phyloP scores from a whole-genome alignment of 345 rosid species.

The Garcia nutans region DNA sequence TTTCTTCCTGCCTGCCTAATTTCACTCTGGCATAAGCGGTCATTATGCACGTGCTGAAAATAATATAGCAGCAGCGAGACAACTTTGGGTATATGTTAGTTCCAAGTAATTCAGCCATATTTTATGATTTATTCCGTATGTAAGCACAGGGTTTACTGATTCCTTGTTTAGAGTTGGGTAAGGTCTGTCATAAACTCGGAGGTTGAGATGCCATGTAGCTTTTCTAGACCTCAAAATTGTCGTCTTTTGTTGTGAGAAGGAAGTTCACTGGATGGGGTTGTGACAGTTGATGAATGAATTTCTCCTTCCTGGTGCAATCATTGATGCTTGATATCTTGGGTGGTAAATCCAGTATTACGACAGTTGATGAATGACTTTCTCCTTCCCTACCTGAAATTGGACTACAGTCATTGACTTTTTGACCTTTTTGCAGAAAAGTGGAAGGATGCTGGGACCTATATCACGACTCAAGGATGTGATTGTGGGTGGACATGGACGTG shows the following conservation, averaged over 20 bases:
- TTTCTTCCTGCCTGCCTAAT: neutral
- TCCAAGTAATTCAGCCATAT: neutral
- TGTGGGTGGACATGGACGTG: constrained; percentile 69
- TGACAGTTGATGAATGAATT: neutral
- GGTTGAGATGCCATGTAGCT: neutral
- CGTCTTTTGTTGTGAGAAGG: neutral
- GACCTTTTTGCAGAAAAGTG: constrained; percentile 48
- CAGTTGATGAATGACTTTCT: neutral
- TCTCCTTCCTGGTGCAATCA: neutral
- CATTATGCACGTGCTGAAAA: neutral
- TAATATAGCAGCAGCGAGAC: neutral
- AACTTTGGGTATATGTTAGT: neutral
- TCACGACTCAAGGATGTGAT: constrained; percentile 75
- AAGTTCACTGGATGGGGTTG: neutral
- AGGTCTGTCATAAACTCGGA: no score
- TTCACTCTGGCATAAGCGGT: neutral
- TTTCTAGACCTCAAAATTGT: neutral
- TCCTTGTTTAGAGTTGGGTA: neutral
- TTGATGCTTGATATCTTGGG: neutral
- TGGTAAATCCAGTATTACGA: no score
- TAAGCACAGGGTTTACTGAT: neutral
- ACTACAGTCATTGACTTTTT: neutral
- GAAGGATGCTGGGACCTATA: constrained; percentile 68
- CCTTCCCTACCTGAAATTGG: neutral
- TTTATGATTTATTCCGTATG: no score